phyloP scores from a whole-genome alignment of 305 asterid genomes.

The Fraxinus sp. region DNA sequence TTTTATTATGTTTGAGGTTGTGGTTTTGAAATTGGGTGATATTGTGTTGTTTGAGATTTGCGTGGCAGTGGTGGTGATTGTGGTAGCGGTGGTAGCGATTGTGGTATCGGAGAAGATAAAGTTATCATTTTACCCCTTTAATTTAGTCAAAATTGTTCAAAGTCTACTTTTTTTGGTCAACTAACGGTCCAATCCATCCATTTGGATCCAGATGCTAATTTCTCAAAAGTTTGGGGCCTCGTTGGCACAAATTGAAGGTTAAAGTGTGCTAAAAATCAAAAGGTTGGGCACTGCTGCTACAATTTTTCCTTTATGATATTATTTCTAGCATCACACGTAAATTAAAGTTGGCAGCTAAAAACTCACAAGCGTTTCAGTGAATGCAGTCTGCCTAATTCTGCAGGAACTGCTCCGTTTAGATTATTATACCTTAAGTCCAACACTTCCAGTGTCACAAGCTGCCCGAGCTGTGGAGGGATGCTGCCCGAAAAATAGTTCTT shows the following conservation, averaged over 20 bases:
- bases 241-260: not conserved
- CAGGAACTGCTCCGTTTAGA: constrained; percentile 73
- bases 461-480: constrained; percentile 74
- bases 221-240: not conserved
- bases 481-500: constrained; percentile 67
- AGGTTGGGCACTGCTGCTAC: not conserved
- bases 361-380: constrained; percentile 71
- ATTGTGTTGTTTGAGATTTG: no score
- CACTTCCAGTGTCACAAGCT: constrained; percentile 60
- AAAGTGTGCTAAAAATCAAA: not conserved
- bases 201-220: not conserved
- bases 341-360: not conserved
- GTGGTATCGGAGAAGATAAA: no score
- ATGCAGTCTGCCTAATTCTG: constrained; percentile 65
- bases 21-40: no score
- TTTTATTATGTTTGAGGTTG: no score
- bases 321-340: constrained; percentile 16
- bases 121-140: no score
- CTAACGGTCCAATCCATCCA: not conserved
- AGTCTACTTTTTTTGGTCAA: no score
- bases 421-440: constrained; percentile 77
- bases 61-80: no score
- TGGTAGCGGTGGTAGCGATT: no score
- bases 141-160: no score
- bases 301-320: not conserved